phyloP scores from a whole-genome alignment of 2,329 filamentous ascomycete genomes.

The Leptographium radiaticola region DNA sequence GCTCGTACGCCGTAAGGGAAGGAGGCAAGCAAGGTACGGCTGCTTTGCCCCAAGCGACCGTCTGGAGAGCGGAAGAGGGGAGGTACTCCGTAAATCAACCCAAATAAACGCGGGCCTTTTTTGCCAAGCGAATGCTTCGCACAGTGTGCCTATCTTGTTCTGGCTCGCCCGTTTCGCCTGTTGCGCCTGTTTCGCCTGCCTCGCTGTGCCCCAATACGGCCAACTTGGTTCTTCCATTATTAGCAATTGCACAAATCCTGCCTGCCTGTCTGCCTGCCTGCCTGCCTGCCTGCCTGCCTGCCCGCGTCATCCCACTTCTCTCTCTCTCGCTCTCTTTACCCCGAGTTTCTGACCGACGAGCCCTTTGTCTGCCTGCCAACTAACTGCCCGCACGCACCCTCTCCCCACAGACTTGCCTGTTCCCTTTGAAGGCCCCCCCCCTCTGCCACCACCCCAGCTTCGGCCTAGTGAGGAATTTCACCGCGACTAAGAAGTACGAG shows the following conservation, averaged over 20 bases:
- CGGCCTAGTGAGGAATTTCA: background rate
- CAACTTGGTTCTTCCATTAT: too few species aligned
- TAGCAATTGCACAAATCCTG: background rate
- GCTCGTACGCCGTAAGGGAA: background rate
- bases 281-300: too few species aligned
- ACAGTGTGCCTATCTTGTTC: too few species aligned
- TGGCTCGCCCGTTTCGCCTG: too few species aligned
- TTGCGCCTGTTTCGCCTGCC: too few species aligned
- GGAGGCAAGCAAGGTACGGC: background rate
- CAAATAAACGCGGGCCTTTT: too few species aligned
- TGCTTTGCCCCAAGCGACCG: background rate
- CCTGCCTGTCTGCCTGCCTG: background rate
- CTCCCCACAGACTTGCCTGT: background rate
- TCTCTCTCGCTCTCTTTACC: background rate
- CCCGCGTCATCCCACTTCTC: background rate
- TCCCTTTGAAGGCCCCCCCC: background rate
- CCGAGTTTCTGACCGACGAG: too few species aligned
- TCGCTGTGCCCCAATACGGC: too few species aligned
- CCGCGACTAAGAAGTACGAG: background rate
- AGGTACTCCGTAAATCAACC: too few species aligned
- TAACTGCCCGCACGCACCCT: background rate
- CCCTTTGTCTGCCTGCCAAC: background rate
- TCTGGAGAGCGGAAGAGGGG: background rate
- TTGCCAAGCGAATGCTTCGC: too few species aligned
- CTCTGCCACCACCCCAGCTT: background rate